Base-by-base conservation (phyloP, 352 stramenopile genomes). In the Globisporangium rhizosaccharum region DNA sequence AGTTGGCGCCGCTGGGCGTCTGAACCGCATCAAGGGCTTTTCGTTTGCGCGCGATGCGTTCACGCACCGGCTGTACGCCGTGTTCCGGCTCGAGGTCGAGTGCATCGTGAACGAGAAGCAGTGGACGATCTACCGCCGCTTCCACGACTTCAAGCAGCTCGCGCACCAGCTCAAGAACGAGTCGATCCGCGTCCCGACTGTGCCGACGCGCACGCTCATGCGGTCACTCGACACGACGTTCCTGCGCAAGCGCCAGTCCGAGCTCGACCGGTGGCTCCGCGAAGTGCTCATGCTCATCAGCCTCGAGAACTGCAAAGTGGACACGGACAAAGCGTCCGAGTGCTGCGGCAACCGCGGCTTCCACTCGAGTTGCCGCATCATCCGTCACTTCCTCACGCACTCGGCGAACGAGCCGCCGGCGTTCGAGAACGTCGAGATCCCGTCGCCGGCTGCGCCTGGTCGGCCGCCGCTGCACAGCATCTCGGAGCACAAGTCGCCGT, bases 81-180 rank as follows among this genome's bases (percentile, higher is more conserved):
- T 93, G 11, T 93, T 91, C 57, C 83, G 83, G 10, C 59, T 93
- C 39, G 83, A 93, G 61, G 82, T 93, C 58, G 84, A 93, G 69
- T 91, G 82, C 62, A 90, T 89, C 51, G 82, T 89, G 30, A 93
- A 78, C 47, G 80, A 90, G 56, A 93, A 93, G 64, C 84, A 90
- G 57, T 93, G 84, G 84, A 93, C 84, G 9, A 88, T 93, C 63
- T 93, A 93, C 66, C 70, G 84, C 8, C 79, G 84, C 33, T 93
- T 91, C 67, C 81, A 93, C 65, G 84, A 93, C 68, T 93, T 93
- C 52, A 91, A 90, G 49, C 77, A 93, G 59, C 76, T 93, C 30
- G 79, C 79, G 51, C 78, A 90, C 53, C 84, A 89, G 68, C 67
- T 93, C 54, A 93, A 90, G 66, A 88, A 79, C 54, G 73, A 85